Evolutionary conservation across 495 filamentous ascomycete species (phyloP), one percentile per base, ranked within the genome.

Genomic region (Penicillium tannophilum): DNA sequence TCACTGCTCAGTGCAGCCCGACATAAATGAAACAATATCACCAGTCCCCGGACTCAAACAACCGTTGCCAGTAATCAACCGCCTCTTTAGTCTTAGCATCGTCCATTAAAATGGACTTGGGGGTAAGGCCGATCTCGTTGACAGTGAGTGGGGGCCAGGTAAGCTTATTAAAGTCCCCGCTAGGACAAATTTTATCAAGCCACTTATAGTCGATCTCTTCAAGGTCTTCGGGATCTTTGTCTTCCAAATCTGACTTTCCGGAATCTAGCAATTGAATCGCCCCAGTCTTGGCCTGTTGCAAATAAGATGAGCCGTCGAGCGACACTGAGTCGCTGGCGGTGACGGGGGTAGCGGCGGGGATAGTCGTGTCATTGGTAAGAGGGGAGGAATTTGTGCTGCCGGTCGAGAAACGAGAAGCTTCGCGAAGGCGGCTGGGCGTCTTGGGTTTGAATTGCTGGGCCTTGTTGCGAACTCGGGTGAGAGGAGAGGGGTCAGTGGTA

Each of bases 401-500:
- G 46, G 64, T 73, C 0, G 76, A 72, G 19, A 74, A 72, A 1
- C 70, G 73, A 50, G 71, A 72, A 14, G 71, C 56, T 49, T 74
- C 72, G 36, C 78, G 76, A 50, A 82, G 74, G 7, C 76, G 71
- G 58, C 79, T 82, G 1, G 76, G 76, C 7, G 72, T 78, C 60
- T 80, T 80, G 0, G 79, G 79, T 42, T 76, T 78, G 65, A 79
- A 75, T 33, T 71, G 74, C 52, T 78, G 68, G 3, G 76, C 77
- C 26, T 70, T 69, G 17, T 65, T 66, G 26, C 77, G 75, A 39
- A 64, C 73, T 24, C 68, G 68, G 17, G 61, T 72, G 2, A 65
- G 45, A 0, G 69, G 58, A 28, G 68, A 65, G 5, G 60, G 56
- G 28, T 52, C 56, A 28, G 28, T 28, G 28, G 28, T 7, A 7